Base-by-base conservation (phyloP, 768 basidiomycete species). In the Hygrocybe punicea region DNA sequence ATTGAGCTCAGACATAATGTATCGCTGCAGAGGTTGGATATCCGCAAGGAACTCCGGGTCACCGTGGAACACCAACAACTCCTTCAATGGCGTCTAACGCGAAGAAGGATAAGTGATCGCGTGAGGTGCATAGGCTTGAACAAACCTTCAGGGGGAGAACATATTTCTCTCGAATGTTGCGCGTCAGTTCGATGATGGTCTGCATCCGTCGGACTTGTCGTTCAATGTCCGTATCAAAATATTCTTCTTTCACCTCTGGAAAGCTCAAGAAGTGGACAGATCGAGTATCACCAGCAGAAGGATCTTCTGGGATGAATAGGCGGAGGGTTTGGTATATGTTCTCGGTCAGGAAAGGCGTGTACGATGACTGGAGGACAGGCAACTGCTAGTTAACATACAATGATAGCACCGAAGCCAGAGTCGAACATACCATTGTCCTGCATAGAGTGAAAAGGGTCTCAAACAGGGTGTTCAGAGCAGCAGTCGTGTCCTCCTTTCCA, bases 321-420 rank as follows among this genome's bases (percentile, higher is more conserved):
- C 86, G 84, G 39, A 98, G 80, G 34, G 91, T 84, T 69, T 98
- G 97, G 71, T 98, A 98, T 58, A 98, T 78, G 73, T 87, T 97
- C 73, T 99, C 97, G 6, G 94, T 95, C 69, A 98, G 78, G 84
- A 98, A 98, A 0, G 97, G 97, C 8, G 95, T 98, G 73, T 97
- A 99, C 7, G 97, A 95, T 1, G 96, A 96, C 95, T 96, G 62
- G 2, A 14, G 33, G 45, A 16, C 17, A 14, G 29, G 8, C 8
- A 29, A 29, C 29, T 8, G 40, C 17, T 36, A 34, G 36, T 59
- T 10, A 60, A 58, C 55, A 9, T 17, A 29, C 34, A 47, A 17
- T 9, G 35, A 9, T 50, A 57, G 14, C 50, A 50, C 33, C 35
- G 21, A n/a, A 47, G 33, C 37, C 24, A 50, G 6, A 48, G 5